Evolutionary conservation across 306 rosid genomes (phyloP).

Genomic region (Quercus suber): DNA sequence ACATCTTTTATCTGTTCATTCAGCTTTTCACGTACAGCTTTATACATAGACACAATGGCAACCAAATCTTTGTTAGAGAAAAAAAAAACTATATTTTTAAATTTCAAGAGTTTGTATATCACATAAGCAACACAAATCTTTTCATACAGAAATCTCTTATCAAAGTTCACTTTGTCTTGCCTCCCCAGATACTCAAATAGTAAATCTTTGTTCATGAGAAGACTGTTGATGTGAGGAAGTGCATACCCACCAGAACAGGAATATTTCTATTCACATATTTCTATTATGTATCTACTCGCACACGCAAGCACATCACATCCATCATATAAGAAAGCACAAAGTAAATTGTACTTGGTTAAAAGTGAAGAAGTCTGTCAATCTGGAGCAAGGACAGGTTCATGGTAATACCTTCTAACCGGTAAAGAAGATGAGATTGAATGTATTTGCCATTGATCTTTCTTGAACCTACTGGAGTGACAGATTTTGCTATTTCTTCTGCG

Average conservation of each 20-base stretch:
- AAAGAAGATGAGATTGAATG: slow-evolving; percentile 83
- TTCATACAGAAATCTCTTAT: neutral
- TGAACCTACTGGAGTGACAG: slow-evolving; percentile 61
- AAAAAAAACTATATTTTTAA: neutral
- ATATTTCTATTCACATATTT: neutral
- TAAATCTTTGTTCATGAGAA: neutral
- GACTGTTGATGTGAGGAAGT: neutral
- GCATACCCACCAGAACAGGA: neutral
- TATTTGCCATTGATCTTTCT: slow-evolving; percentile 95
- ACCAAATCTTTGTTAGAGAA: neutral
- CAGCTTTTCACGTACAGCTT: slow-evolving; percentile 61
- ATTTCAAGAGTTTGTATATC: neutral
- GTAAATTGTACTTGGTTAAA: neutral
- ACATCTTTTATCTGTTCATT: slow-evolving; percentile 71
- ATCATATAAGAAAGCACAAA: neutral
- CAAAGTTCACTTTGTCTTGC: neutral
- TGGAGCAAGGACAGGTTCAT: slow-evolving; percentile 5
- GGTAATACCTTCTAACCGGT: slow-evolving; percentile 68
- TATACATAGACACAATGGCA: slow-evolving; percentile 16
- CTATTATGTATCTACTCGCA: no score
- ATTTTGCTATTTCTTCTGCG: slow-evolving; percentile 79
- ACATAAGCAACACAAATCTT: neutral
- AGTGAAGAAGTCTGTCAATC: neutral
- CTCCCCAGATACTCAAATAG: neutral
- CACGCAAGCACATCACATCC: neutral